phyloP scores from a whole-genome alignment of 1,284 basidiomycete species.

The Cystobasidium slooffiae region DNA sequence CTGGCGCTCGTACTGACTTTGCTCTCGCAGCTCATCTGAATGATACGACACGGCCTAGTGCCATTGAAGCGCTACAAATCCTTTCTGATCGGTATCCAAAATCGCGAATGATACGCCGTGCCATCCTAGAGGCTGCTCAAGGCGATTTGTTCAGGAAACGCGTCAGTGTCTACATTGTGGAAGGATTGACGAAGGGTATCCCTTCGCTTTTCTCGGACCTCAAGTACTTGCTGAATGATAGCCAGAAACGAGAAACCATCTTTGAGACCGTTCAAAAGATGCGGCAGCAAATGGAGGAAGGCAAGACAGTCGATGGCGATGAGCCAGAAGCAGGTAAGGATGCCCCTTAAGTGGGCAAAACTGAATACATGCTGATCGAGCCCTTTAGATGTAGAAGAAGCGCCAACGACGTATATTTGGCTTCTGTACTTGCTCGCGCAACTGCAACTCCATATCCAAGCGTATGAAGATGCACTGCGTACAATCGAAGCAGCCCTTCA shows the following conservation, averaged over 20 bases:
- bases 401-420: slow-evolving; percentile 91
- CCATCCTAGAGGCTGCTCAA: slow-evolving; percentile 70
- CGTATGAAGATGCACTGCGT: slow-evolving; percentile 65
- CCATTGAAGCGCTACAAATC: slow-evolving; percentile 66
- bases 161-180: slow-evolving; percentile 71
- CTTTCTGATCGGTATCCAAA: slow-evolving; percentile 69
- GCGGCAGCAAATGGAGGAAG: slow-evolving; percentile 57
- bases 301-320: slow-evolving; percentile 52
- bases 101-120: slow-evolving; percentile 72
- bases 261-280: slow-evolving; percentile 72
- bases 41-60: slow-evolving; percentile 63
- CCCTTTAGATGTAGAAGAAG: slow-evolving; percentile 58
- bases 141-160: slow-evolving; percentile 71
- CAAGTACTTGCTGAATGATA: slow-evolving; percentile 78
- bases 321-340: slow-evolving; percentile 24
- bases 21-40: slow-evolving; percentile 59
- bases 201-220: slow-evolving; percentile 94
- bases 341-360: background rate
- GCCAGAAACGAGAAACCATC: slow-evolving; percentile 68
- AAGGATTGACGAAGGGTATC: slow-evolving; percentile 79
- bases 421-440: slow-evolving; percentile 92
- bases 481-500: slow-evolving; percentile 69
- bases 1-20: background rate
- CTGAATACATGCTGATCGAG: background rate
- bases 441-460: slow-evolving; percentile 73